phyloP scores from a whole-genome alignment of 2,329 filamentous ascomycete species.

The Nigrospora sphaerica region DNA sequence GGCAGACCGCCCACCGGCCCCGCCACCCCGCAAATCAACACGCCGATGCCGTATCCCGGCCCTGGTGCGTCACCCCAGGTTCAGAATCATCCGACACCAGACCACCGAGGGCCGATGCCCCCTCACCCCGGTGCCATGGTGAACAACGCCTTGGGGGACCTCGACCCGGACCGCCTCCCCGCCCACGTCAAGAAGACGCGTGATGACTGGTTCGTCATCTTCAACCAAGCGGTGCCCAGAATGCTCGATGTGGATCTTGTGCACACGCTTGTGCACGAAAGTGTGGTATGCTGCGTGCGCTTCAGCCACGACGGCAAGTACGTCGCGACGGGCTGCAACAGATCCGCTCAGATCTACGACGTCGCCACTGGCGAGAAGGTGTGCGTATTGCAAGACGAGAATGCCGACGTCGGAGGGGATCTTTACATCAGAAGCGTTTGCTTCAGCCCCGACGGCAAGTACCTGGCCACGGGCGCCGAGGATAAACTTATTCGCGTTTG shows the following conservation, averaged over 20 bases:
- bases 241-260: constrained; percentile 89
- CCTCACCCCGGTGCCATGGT: constrained; percentile 39
- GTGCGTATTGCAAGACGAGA: constrained; percentile 83
- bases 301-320: constrained; percentile 96
- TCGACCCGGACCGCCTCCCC: constrained; percentile 80
- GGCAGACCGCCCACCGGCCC: constrained; percentile 63
- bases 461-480: constrained; percentile 90
- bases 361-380: constrained; percentile 82
- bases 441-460: constrained; percentile 94
- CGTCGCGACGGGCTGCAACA: constrained; percentile 93
- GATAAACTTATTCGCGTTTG: constrained; percentile 97
- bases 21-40: constrained; percentile 87
- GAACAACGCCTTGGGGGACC: constrained; percentile 67
- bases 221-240: constrained; percentile 86
- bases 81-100: constrained; percentile 69
- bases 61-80: constrained; percentile 79
- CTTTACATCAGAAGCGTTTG: constrained; percentile 97
- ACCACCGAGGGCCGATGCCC: constrained; percentile 49
- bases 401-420: constrained; percentile 80
- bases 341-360: constrained; percentile 99
- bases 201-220: constrained; percentile 92
- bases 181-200: constrained; percentile 83
- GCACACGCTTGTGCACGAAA: constrained; percentile 88
- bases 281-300: constrained; percentile 94
- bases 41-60: constrained; percentile 78